Evolutionary conservation across 306 rosid species (phyloP), one percentile per base, ranked within the genome.

Genomic region (Comarum palustre): DNA sequence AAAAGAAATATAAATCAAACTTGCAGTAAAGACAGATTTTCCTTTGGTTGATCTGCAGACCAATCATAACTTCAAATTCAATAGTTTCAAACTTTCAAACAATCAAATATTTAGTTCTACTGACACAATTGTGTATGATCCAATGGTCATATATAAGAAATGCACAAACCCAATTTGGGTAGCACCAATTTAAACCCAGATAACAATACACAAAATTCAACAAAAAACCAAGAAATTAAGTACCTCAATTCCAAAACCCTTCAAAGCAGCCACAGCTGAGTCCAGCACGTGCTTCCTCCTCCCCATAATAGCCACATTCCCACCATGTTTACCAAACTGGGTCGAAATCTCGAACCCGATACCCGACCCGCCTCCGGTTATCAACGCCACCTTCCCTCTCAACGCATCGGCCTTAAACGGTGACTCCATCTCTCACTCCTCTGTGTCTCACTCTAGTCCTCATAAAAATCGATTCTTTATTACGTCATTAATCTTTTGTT

Each of bases 321-420:
- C 97, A n/a, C 98, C 98, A 78, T 94, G 98, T 58, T 81, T 85
- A 38, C 98, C 98, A 11, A 91, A 80, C 60, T 91, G 91, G 0
- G 87, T 73, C 12, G 95, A 86, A 4, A 94, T 86, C 80, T 90
- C 97, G 57, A 83, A 84, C 15, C 98, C 98, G 36, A 94, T 94
- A 63, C 98, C 98, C 0, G 98, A 94, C 4, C 96, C 98, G 59
- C 98, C 98, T 3, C 98, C 98, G 0, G 98, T 93, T 5, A 93
- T 84, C 15, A 91, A 76, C 43, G 96, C 94, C 46, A 93, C 98
- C 79, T 87, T 91, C 8, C 97, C 98, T 39, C 83, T 89, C 78
- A 89, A 27, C 15, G 82, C 78, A 8, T 87, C 84, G 4, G 79
- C 54, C 59, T 80, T 87, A 77, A 93, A 93, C 16, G 98, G 96